A percentile compares a stretch with the other conserved stretches of the same genome.
Evolutionary conservation across 2,329 filamentous ascomycete genomes (phyloP).

Genomic region (Stemphylium beticola): DNA sequence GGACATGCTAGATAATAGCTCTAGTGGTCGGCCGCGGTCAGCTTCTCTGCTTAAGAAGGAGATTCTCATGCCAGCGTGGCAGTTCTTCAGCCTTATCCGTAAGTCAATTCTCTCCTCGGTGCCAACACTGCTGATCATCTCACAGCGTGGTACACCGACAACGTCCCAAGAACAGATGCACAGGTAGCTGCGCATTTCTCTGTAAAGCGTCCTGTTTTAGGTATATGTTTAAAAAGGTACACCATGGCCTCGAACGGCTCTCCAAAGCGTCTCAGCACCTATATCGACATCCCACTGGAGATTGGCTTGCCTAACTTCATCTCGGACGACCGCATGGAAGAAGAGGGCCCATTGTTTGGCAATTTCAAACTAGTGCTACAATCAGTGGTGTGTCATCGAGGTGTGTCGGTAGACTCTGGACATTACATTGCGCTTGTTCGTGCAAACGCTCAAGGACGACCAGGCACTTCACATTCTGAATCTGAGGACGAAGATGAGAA

Average conservation of each 20-base stretch:
- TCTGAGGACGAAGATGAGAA: constrained; percentile 50
- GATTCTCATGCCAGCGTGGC: constrained; percentile 95
- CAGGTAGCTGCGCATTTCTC: constrained; percentile 91
- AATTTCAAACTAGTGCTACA: constrained; percentile 94
- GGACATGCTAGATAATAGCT: constrained; percentile 46
- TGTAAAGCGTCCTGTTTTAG: constrained; percentile 80
- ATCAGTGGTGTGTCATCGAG: constrained; percentile 90
- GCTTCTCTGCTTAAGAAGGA: constrained; percentile 68
- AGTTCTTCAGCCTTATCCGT: constrained; percentile 94
- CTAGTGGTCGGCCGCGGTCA: constrained; percentile 41
- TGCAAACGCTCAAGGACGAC: constrained; percentile 58
- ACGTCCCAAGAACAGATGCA: constrained; percentile 68
- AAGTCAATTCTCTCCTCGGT: constrained; percentile 48
- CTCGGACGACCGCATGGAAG: constrained; percentile 73
- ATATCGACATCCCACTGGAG: constrained; percentile 89
- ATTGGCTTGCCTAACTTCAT: constrained; percentile 88
- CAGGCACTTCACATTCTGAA: constrained; percentile 57
- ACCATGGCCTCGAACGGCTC: constrained; percentile 72
- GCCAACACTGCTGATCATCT: constrained; percentile 17
- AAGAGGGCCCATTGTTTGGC: constrained; percentile 73
- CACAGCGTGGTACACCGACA: constrained; percentile 83
- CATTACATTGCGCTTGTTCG: constrained; percentile 90
- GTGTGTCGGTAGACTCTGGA: constrained; percentile 82
- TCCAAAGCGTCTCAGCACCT: constrained; percentile 76
- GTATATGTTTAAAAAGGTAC: constrained; percentile 92